Conservation (phyloP, 306 rosid species). For the Prosopis cineraria region DNA sequence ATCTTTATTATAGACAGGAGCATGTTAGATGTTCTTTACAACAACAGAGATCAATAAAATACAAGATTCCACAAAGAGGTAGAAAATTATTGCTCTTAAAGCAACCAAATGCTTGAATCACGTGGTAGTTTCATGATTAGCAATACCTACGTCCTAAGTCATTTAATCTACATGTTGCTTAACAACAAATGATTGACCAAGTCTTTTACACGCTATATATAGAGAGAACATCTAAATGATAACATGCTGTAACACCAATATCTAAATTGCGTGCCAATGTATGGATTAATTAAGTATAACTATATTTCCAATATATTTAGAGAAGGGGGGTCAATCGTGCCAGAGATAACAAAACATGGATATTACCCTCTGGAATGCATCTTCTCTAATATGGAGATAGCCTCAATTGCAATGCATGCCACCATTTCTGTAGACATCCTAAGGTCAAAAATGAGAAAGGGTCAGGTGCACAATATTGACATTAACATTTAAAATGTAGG, state of each 20-base stretch:
- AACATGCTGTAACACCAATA: background rate
- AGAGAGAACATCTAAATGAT: conserved; percentile 9
- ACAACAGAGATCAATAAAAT: conserved; percentile 9
- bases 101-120: background rate
- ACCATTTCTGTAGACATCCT: conserved; percentile 78
- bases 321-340: background rate
- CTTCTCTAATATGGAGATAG: conserved; percentile 77
- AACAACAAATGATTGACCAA: background rate
- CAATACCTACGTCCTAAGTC: background rate
- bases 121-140: background rate
- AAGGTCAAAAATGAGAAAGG: conserved; percentile 2
- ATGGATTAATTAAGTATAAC: background rate
- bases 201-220: background rate
- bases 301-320: background rate
- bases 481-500: background rate
- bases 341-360: background rate
- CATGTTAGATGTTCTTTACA: background rate
- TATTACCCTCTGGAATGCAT: conserved; percentile 68
- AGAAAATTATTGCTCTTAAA: background rate
- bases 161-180: background rate
- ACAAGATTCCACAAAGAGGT: background rate
- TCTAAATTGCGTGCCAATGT: background rate
- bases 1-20: conserved; percentile 42
- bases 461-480: background rate
- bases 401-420: conserved; percentile 82